phyloP scores from a whole-genome alignment of 2,329 filamentous ascomycete species.

The Aspergillus hiratsukae region DNA sequence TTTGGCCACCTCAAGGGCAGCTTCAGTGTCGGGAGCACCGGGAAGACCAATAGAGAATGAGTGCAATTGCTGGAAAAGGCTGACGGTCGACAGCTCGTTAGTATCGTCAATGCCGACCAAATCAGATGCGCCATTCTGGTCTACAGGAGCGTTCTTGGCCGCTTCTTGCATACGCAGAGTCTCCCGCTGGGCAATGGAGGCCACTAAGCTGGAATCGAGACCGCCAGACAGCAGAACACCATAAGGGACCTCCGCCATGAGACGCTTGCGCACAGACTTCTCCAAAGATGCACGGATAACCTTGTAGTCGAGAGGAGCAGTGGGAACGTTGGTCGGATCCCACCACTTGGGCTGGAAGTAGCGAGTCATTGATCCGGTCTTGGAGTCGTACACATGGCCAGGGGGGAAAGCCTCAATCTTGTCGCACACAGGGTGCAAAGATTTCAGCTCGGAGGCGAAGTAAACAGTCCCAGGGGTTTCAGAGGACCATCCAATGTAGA shows the following conservation, averaged over 20 bases:
- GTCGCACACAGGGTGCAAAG: constrained; percentile 87
- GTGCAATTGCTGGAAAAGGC: constrained; percentile 90
- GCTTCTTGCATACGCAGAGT: constrained; percentile 70
- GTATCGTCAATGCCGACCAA: constrained; percentile 93
- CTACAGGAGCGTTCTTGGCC: constrained; percentile 43
- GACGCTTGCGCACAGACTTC: constrained; percentile 85
- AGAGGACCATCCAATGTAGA: constrained; percentile 92
- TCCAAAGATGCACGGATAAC: constrained; percentile 76
- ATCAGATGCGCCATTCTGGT: constrained; percentile 47
- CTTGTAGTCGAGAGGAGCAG: constrained; percentile 78
- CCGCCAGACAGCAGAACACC: constrained; percentile 93
- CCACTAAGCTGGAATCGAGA: constrained; percentile 90
- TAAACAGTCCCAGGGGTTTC: constrained; percentile 78
- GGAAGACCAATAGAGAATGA: constrained; percentile 98
- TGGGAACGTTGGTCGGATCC: constrained; percentile 73
- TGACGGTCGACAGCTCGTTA: constrained; percentile 81
- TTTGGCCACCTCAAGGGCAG: constrained; percentile 87
- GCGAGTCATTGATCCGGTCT: constrained; percentile 74
- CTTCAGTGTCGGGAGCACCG: constrained; percentile 84
- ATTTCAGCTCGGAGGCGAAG: constrained; percentile 97
- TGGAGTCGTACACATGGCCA: constrained; percentile 92
- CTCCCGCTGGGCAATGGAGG: constrained; percentile 91
- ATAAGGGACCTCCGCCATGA: constrained; percentile 99
- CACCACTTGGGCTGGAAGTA: constrained; percentile 95
- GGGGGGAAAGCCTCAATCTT: constrained; percentile 91